These are phyloP conservation scores for Naumovozyma dairenensis DNA, from an alignment of 805 yeast species.

Conservation along the genomic window DNA sequence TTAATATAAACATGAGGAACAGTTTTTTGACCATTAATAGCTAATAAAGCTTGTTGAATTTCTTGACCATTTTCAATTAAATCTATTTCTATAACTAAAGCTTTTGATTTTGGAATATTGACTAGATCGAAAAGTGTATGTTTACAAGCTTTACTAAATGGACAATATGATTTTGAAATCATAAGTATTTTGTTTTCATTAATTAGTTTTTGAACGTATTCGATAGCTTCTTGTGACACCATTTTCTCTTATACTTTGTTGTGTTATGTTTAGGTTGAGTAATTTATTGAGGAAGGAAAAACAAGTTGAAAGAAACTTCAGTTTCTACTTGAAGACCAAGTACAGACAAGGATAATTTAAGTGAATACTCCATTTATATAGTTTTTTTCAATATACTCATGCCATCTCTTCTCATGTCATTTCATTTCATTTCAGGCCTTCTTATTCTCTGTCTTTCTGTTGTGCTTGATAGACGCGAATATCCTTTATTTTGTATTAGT, in stretches of 20 bases:
- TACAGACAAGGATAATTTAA: too few species aligned
- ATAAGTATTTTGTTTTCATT: conserved; percentile 58
- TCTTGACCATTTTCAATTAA: conserved; percentile 63
- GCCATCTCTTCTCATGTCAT: too few species aligned
- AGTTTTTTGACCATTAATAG: conserved; percentile 80
- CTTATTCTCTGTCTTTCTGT: too few species aligned
- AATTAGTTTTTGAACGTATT: conserved; percentile 55
- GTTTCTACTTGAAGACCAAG: too few species aligned
- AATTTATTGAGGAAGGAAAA: too few species aligned
- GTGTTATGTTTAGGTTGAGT: neutral
- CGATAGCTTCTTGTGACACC: conserved; percentile 48
- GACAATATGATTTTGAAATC: conserved; percentile 73
- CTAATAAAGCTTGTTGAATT: conserved; percentile 65
- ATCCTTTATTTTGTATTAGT: too few species aligned
- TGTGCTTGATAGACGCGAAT: too few species aligned
- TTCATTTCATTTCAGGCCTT: too few species aligned
- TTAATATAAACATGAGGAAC: conserved; percentile 87
- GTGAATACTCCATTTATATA: too few species aligned
- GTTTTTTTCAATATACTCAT: too few species aligned
- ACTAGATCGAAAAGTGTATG: conserved; percentile 29
- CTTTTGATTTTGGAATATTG: conserved; percentile 35
- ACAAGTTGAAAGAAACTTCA: too few species aligned
- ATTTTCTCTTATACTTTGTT: conserved; percentile 20
- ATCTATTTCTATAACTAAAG: conserved; percentile 33
- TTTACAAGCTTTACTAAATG: conserved; percentile 44